Evolutionary conservation across 2,329 filamentous ascomycete species (phyloP).

Genomic region (Ceratocystis variospora): DNA sequence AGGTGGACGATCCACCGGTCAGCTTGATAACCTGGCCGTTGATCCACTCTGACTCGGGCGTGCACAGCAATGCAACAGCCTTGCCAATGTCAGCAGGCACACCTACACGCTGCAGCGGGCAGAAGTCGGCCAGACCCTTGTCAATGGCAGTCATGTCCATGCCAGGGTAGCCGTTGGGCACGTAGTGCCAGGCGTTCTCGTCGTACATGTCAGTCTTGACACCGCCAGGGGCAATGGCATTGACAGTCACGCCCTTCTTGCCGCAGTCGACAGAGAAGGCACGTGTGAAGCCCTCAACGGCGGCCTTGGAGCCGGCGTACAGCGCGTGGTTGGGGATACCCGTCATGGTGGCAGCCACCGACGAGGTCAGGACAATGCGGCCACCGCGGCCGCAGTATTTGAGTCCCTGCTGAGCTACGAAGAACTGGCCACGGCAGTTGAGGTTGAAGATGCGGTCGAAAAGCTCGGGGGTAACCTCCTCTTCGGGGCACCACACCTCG

Average conservation of each 20-base stretch:
- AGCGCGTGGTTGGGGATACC: constrained; percentile 57
- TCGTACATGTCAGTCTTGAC: constrained; percentile 70
- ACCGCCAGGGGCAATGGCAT: constrained; percentile 57
- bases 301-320: constrained; percentile 59
- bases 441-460: constrained; percentile 60
- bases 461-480: constrained; percentile 55
- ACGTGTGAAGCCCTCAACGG: constrained; percentile 59
- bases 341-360: constrained; percentile 51
- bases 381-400: constrained; percentile 57
- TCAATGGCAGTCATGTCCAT: constrained; percentile 42
- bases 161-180: constrained; percentile 40
- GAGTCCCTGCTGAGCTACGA: constrained; percentile 62
- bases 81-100: constrained; percentile 45
- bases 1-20: constrained; percentile 27
- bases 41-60: constrained; percentile 49
- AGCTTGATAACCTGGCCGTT: constrained; percentile 37
- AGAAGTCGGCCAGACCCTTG: constrained; percentile 39
- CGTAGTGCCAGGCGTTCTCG: constrained; percentile 53
- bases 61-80: constrained; percentile 42
- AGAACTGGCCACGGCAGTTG: constrained; percentile 60
- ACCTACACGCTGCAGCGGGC: constrained; percentile 46
- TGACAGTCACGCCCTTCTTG: constrained; percentile 53
- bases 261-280: constrained; percentile 60
- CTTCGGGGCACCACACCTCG: constrained; percentile 56
- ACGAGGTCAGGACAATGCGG: constrained; percentile 58